These are phyloP conservation scores for Peziza echinospora DNA, from an alignment of 495 filamentous ascomycete genomes.

Conservation along the genomic window DNA sequence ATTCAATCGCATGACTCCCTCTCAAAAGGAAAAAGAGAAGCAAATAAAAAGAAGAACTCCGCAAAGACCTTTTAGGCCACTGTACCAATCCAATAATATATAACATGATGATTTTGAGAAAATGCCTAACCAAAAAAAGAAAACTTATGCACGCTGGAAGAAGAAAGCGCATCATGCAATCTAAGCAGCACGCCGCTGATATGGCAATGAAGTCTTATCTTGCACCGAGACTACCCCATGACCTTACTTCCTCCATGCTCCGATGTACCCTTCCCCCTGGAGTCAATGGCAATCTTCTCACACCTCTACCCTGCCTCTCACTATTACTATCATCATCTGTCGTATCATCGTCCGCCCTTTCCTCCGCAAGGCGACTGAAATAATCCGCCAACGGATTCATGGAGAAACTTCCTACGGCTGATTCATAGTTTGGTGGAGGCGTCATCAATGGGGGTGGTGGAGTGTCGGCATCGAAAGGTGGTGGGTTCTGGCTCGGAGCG, in stretches of 20 bases:
- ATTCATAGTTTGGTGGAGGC: conserved; percentile 73
- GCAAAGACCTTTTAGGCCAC: too few relatives aligned
- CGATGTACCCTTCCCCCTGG: conserved; percentile 46
- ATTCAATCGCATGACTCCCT: too few relatives aligned
- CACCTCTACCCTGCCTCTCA: conserved; percentile 21
- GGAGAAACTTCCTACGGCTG: conserved; percentile 39
- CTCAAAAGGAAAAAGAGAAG: too few relatives aligned
- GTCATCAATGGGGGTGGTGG: conserved; percentile 50
- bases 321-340: conserved; percentile 18
- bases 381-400: conserved; percentile 63
- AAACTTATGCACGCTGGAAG: too few relatives aligned
- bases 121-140: too few relatives aligned
- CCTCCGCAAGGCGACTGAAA: conserved; percentile 48
- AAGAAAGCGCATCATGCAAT: too few relatives aligned
- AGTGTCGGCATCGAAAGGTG: conserved; percentile 68
- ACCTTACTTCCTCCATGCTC: conserved; percentile 36
- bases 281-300: conserved; percentile 41
- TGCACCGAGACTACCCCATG: too few relatives aligned
- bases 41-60: too few relatives aligned
- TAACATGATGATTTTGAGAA: too few relatives aligned
- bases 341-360: conserved; percentile 35
- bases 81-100: too few relatives aligned
- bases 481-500: conserved; percentile 74
- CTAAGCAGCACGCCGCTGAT: too few relatives aligned
- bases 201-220: too few relatives aligned